These are phyloP conservation scores for Lachnellula hyalina DNA, from an alignment of 2,329 filamentous ascomycete species.

Conservation along the genomic window DNA sequence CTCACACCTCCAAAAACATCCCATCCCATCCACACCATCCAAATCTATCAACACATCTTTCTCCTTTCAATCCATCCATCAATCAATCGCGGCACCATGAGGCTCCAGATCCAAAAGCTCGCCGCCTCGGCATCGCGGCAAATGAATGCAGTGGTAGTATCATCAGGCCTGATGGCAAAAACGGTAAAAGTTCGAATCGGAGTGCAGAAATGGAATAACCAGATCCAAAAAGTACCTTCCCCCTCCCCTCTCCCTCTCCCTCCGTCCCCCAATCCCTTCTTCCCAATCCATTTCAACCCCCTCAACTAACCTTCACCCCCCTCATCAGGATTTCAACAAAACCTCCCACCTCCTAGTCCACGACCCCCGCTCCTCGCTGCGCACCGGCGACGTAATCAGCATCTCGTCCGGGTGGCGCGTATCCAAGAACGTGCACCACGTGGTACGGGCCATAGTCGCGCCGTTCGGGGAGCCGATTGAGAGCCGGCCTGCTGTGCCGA, in stretches of 20 bases:
- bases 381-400: slow-evolving; percentile 68
- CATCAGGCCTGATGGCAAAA: slow-evolving; percentile 70
- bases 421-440: slow-evolving; percentile 63
- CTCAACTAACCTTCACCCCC: no score
- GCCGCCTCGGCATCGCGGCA: slow-evolving; percentile 10
- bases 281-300: no score
- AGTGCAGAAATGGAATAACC: slow-evolving; percentile 64
- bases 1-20: no score
- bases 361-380: slow-evolving; percentile 69
- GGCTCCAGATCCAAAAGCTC: slow-evolving; percentile 4
- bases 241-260: no score
- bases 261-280: no score
- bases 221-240: slow-evolving; percentile 61
- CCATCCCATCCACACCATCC: neutral
- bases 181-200: slow-evolving; percentile 75
- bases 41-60: neutral
- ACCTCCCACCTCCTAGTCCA: slow-evolving; percentile 66
- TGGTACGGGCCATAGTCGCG: slow-evolving; percentile 70
- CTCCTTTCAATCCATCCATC: neutral
- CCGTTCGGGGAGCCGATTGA: slow-evolving; percentile 61
- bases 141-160: slow-evolving; percentile 57
- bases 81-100: neutral
- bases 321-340: slow-evolving; percentile 55
- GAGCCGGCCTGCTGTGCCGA: slow-evolving; percentile 60
- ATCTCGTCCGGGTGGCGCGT: slow-evolving; percentile 63